Conservation (phyloP, 306 rosid genomes). For the Abrus pulchellus region DNA sequence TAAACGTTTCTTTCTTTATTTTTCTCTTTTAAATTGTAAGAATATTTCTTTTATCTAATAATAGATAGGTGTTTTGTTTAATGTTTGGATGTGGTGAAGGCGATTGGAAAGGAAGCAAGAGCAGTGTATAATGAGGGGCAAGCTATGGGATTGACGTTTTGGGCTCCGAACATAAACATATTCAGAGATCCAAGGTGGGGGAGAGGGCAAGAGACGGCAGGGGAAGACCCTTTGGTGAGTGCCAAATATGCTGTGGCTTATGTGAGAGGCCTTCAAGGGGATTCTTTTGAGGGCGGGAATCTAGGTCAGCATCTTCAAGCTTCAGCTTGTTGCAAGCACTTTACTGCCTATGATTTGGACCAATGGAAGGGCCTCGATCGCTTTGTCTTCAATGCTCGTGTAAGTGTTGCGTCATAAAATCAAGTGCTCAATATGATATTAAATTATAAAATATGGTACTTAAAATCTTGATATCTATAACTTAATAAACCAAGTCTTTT, state of each 20-base stretch:
- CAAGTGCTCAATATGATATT: too few relatives aligned
- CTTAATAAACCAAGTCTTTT: too few relatives aligned
- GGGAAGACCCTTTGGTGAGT: conserved; percentile 81
- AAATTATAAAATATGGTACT: too few relatives aligned
- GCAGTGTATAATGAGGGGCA: conserved; percentile 86
- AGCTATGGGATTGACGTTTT: conserved; percentile 85
- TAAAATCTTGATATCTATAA: too few relatives aligned
- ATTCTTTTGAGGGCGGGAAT: conserved; percentile 66
- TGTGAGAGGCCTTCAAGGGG: conserved; percentile 92
- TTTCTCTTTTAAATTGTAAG: too few relatives aligned
- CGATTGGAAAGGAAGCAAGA: conserved; percentile 79
- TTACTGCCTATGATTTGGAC: conserved; percentile 92
- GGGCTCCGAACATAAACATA: conserved; percentile 96
- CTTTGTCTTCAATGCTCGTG: conserved; percentile 77
- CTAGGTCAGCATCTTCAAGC: conserved; percentile 65
- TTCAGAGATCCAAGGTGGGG: conserved; percentile 99
- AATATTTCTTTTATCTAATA: too few relatives aligned
- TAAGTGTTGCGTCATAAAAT: conserved; percentile 26
- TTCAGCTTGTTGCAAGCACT: conserved; percentile 96
- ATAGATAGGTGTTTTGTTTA: neutral
- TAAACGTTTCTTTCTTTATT: too few relatives aligned
- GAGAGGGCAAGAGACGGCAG: conserved; percentile 96
- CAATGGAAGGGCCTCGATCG: conserved; percentile 76
- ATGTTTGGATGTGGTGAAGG: conserved; percentile 48
- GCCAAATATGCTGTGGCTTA: conserved; percentile 68